A percentile compares a stretch with the other conserved stretches of the same genome.
Evolutionary conservation across 768 basidiomycete genomes (phyloP).

Genomic region (Pisolithus orientalis): DNA sequence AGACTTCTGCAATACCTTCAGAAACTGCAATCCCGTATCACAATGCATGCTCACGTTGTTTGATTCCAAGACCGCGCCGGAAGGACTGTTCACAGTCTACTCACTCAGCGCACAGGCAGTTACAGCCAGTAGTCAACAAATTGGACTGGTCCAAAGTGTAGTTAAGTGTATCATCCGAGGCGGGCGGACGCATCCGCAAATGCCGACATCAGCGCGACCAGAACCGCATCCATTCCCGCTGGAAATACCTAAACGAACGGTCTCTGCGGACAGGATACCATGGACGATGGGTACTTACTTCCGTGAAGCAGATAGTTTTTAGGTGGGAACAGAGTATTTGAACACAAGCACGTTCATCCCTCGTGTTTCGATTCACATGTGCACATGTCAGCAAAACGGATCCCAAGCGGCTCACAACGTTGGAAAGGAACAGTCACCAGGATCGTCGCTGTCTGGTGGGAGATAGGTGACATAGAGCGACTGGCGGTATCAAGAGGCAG

Average conservation of each 20-base stretch:
- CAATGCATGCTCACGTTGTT: slow-evolving; percentile 50
- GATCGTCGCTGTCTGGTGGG: too few species aligned
- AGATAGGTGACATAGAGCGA: too few species aligned
- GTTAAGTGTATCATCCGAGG: slow-evolving; percentile 52
- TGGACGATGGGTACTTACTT: slow-evolving; percentile 61
- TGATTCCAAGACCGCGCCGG: slow-evolving; percentile 52
- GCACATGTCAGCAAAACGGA: slow-evolving; percentile 41
- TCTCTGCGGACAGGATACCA: slow-evolving; percentile 61
- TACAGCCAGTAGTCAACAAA: slow-evolving; percentile 57
- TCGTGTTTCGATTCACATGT: neutral
- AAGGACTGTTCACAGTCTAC: slow-evolving; percentile 55
- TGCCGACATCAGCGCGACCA: slow-evolving; percentile 3
- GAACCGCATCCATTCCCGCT: slow-evolving; percentile 13
- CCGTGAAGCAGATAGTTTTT: slow-evolving; percentile 46
- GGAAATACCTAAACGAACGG: slow-evolving; percentile 41
- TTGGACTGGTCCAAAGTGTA: slow-evolving; percentile 53
- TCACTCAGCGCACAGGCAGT: slow-evolving; percentile 59
- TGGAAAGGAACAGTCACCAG: slow-evolving; percentile 6
- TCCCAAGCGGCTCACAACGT: slow-evolving; percentile 56
- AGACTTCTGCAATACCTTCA: slow-evolving; percentile 42
- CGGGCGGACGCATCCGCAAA: slow-evolving; percentile 21
- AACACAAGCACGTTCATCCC: slow-evolving; percentile 44
- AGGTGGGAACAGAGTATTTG: slow-evolving; percentile 43
- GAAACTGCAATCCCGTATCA: slow-evolving; percentile 3
- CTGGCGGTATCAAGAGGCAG: too few species aligned